Evolutionary conservation across 2,329 filamentous ascomycete genomes (phyloP).

Genomic region (Bimuria novae-zelandiae): DNA sequence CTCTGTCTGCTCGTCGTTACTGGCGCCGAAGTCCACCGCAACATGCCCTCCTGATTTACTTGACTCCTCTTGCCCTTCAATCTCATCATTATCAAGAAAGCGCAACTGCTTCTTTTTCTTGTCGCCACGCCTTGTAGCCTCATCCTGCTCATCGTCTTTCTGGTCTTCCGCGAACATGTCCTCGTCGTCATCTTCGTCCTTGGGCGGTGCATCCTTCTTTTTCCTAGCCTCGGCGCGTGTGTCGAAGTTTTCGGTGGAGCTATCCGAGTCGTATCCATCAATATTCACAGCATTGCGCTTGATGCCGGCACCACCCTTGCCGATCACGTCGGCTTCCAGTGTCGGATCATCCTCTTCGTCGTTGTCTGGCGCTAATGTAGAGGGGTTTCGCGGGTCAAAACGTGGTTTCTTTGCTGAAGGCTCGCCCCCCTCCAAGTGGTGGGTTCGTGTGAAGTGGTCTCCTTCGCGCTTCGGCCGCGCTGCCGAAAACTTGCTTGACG

Average conservation of each 20-base stretch:
- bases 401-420: slow-evolving; percentile 74
- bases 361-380: slow-evolving; percentile 82
- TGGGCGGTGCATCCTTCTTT: slow-evolving; percentile 49
- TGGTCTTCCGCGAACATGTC: slow-evolving; percentile 87
- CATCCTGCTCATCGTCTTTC: slow-evolving; percentile 58
- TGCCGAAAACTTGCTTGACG: slow-evolving; percentile 47
- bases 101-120: slow-evolving; percentile 66
- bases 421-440: slow-evolving; percentile 64
- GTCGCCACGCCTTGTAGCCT: slow-evolving; percentile 56
- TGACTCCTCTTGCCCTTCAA: slow-evolving; percentile 76
- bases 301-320: slow-evolving; percentile 70
- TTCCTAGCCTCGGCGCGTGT: slow-evolving; percentile 67
- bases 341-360: slow-evolving; percentile 75
- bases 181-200: slow-evolving; percentile 59
- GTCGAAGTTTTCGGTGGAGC: slow-evolving; percentile 88
- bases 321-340: slow-evolving; percentile 91
- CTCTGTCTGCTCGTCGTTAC: slow-evolving; percentile 51
- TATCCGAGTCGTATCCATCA: slow-evolving; percentile 94
- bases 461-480: slow-evolving; percentile 82
- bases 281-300: slow-evolving; percentile 95
- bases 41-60: slow-evolving; percentile 76
- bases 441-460: slow-evolving; percentile 77
- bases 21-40: slow-evolving; percentile 60
- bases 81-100: slow-evolving; percentile 66
- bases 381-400: slow-evolving; percentile 95